Percentiles rank a stretch among this genome's conserved stretches.
phyloP scores from a whole-genome alignment of 2,329 filamentous ascomycete genomes.

The Calonectria fujianensis region DNA sequence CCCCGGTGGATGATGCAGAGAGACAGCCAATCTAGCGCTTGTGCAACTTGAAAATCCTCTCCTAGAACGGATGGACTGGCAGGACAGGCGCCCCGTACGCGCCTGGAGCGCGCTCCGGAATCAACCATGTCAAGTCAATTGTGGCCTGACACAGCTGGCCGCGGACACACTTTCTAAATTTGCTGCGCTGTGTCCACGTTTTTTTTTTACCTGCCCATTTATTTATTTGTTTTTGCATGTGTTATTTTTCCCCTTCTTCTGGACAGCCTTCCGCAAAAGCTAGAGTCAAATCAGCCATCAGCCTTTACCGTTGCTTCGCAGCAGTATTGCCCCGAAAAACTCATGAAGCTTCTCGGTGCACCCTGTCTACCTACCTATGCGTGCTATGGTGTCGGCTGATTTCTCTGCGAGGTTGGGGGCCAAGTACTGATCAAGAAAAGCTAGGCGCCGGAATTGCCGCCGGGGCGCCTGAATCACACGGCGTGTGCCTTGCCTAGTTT shows the following conservation, averaged over 20 bases:
- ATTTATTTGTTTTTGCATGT: neutral
- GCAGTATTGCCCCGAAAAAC: slow-evolving; percentile 21
- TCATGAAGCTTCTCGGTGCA: slow-evolving; percentile 12
- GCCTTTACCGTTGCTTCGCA: slow-evolving; percentile 6
- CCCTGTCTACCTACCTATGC: slow-evolving; percentile 16
- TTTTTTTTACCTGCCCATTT: slow-evolving; percentile 1
- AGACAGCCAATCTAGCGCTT: slow-evolving; percentile 38
- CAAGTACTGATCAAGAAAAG: slow-evolving; percentile 10
- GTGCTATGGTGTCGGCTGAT: slow-evolving; percentile 21
- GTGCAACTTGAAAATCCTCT: slow-evolving; percentile 35
- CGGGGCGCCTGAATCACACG: slow-evolving; percentile 33
- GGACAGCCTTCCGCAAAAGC: neutral
- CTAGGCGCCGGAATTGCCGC: slow-evolving; percentile 38
- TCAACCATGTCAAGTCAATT: slow-evolving; percentile 27
- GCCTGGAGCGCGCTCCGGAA: slow-evolving; percentile 28
- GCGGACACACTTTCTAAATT: slow-evolving; percentile 5
- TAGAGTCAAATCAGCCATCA: neutral
- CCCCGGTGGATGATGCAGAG: slow-evolving; percentile 34
- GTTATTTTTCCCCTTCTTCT: neutral
- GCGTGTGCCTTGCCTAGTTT: slow-evolving; percentile 21
- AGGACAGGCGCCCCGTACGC: slow-evolving; percentile 37
- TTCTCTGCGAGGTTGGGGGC: neutral
- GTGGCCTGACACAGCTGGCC: slow-evolving; percentile 35
- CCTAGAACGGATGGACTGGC: slow-evolving; percentile 10
- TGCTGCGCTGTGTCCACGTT: neutral